Evolutionary conservation across 306 rosid species (phyloP), one percentile per base, ranked within the genome.

Genomic region (Potentilla sterilis): DNA sequence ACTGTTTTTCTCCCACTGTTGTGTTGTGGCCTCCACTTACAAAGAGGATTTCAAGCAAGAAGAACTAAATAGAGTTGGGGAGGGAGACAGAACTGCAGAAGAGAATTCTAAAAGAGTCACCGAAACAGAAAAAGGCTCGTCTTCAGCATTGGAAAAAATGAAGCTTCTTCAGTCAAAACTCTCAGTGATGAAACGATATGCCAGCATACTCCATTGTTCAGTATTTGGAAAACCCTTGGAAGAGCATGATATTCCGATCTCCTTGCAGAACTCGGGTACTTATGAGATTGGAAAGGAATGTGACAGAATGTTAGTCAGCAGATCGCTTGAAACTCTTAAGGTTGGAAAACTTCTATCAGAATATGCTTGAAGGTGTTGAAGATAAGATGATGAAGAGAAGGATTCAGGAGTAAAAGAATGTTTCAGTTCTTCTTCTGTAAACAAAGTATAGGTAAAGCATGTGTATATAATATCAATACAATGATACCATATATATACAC

Each of bases 171-270:
- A 81, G 79, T 83, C 85, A 61, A 93, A 84, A 79, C 83, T 91
- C 66, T 81, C 88, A 44, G 72, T 72, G 44, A 88, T 91, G 91
- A 91, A 87, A 64, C 81, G 76, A 63, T 93, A 93, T 80, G 90
- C 92, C 8, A 72, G 94, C 78, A 75, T 89, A 58, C 96, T 93
- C 48, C 98, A 93, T 82, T 90, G 90, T 52, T 87, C 90, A 49
- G 67, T 93, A 73, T 93, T 91, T 70, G 97, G 98, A 73, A 89
- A 86, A 77, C 91, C 97, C 71, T 86, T 91, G 38, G 87, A 82
- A 66, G 96, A 88, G 79, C 83, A 80, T 70, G 93, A 91, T 57
- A 89, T 93, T 69, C 96, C 94, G 9, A 75, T 16, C 68, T 87
- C 96, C 4, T 83, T 93, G 83, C 77, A 4, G 81, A 74, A 79